Evolutionary conservation across 1,284 basidiomycete species (phyloP), one percentile per base, ranked within the genome.

Genomic region (Malassezia globosa): DNA sequence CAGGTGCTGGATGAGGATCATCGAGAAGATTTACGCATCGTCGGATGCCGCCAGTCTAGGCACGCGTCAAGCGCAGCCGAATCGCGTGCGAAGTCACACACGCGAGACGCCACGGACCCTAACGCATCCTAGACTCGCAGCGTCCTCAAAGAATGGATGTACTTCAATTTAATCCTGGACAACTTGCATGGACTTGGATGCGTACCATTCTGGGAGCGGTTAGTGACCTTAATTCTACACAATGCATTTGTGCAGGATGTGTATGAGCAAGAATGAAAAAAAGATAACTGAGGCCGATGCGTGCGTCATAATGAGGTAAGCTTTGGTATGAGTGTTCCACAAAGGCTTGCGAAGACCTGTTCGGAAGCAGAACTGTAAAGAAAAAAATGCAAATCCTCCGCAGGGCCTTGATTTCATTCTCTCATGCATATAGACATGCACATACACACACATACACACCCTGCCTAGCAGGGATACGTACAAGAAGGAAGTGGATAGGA

Each of bases 141-240:
- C 42, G 18, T 23, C 25, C 50, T 52, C 50, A 52, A 52, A 52
- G 50, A 52, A 52, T 52, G 50, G 50, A 52, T 52, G 50, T 47
- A 47, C 50, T 51, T 38, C n/a, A 35, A 35, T 51, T 24, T 52
- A 52, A 52, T 52, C 50, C 50, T 38, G 50, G 50, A 51, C 49
- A 38, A 19, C 35, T n/a, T 31, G 43, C 39, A 26, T 22, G 23
- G 39, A 16, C n/a, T 14, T 3, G 11, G 21, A 43, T 48, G 35
- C 46, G 40, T 42, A 48, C 40, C 35, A 33, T 41, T 14, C 26
- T 18, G 23, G n/a, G n/a, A n/a, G n/a, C 19, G 37, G 42, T 45
- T 24, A 37, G 42, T 26, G n/a, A 13, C 25, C 26, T 26, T 27
- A 24, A 16, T 7, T n/a, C n/a, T n/a, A 38, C 37, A 23, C 7